A percentile compares a stretch with the other conserved stretches of the same genome.
These are phyloP conservation scores for Apiotrichum mycotoxinovorans DNA, from an alignment of 1,284 basidiomycete species.

Conservation along the genomic window DNA sequence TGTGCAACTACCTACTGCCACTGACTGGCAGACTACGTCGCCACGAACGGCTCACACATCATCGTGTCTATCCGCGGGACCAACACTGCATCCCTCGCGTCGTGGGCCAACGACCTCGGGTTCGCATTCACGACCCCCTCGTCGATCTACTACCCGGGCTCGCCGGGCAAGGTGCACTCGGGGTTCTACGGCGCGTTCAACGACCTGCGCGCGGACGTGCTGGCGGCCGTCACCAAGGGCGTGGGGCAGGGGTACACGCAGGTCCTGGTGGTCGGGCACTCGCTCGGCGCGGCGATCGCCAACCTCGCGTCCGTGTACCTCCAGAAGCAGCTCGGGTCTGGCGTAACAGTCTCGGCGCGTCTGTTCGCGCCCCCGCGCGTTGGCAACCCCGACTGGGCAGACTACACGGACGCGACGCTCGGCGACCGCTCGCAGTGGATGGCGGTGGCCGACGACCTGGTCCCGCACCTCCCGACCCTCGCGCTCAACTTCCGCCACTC, in stretches of 20 bases:
- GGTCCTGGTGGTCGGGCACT: constrained; percentile 30
- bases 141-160: constrained; percentile 17
- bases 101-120: constrained; percentile 23
- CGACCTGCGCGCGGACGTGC: constrained; percentile 13
- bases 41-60: constrained; percentile 6
- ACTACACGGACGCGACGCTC: constrained; percentile 25
- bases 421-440: constrained; percentile 19
- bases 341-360: constrained; percentile 10
- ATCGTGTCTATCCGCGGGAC: constrained; percentile 24
- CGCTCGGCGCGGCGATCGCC: constrained; percentile 24
- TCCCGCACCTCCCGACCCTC: constrained; percentile 29
- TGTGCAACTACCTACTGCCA: neutral
- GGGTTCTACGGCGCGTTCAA: constrained; percentile 28
- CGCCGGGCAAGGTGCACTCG: constrained; percentile 19
- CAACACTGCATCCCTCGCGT: constrained; percentile 11
- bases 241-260: constrained; percentile 8
- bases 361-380: constrained; percentile 26
- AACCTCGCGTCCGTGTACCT: constrained; percentile 22
- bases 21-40: constrained; percentile 1
- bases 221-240: constrained; percentile 5
- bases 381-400: constrained; percentile 28
- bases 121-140: constrained; percentile 10
- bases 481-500: constrained; percentile 21
- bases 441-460: constrained; percentile 26
- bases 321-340: constrained; percentile 10